These are phyloP conservation scores for Penicillium italicum DNA, from an alignment of 2,329 filamentous ascomycete species.

Conservation along the genomic window DNA sequence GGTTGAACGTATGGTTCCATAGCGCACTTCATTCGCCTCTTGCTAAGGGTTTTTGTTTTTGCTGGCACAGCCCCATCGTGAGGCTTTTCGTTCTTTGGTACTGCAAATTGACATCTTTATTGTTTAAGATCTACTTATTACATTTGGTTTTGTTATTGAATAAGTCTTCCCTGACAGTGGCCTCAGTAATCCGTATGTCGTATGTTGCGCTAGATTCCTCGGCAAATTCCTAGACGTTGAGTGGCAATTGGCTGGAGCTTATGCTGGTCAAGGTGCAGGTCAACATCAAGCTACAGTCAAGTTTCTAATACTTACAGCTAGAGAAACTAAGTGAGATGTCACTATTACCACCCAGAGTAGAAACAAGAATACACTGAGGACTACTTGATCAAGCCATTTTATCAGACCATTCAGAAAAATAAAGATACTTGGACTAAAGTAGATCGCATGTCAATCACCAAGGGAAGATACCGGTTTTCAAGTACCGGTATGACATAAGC, in stretches of 20 bases:
- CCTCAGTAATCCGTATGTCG: neutral
- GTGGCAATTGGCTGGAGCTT: constrained; percentile 1
- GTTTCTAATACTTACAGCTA: neutral
- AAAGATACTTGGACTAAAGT: neutral
- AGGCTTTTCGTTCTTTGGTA: constrained; percentile 6
- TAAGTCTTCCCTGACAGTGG: constrained; percentile 1
- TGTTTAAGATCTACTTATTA: constrained; percentile 14
- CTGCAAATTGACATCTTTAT: constrained; percentile 13
- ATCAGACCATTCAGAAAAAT: neutral
- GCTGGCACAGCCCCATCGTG: constrained; percentile 3
- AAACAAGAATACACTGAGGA: neutral
- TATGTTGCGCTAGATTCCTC: neutral
- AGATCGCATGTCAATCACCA: neutral
- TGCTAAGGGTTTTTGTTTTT: constrained; percentile 11
- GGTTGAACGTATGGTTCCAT: constrained; percentile 8
- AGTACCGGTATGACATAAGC: constrained; percentile 23
- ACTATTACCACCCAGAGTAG: neutral
- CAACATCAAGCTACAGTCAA: neutral
- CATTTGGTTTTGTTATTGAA: constrained; percentile 12
- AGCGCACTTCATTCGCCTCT: constrained; percentile 11
- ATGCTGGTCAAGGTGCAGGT: neutral
- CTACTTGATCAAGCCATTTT: neutral
- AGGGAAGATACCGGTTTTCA: neutral
- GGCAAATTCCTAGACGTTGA: neutral
- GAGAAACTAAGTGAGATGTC: neutral